A percentile compares a stretch with the other conserved stretches of the same genome.
Evolutionary conservation across 768 basidiomycete genomes (phyloP).

Genomic region (Rhizopogon roseolus): DNA sequence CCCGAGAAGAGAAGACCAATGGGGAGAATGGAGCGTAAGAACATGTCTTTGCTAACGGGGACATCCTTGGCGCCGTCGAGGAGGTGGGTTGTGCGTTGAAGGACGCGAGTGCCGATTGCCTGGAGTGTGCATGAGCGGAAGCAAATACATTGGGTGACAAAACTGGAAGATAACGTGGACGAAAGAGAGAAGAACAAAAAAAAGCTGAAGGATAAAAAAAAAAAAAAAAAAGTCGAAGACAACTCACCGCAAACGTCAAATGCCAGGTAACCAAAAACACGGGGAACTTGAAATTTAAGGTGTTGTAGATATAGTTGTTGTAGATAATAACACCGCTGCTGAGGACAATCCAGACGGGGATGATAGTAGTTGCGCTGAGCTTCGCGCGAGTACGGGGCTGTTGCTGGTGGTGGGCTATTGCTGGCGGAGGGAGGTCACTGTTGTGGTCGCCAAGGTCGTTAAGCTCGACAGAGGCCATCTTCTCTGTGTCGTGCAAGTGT

Average conservation of each 20-base stretch:
- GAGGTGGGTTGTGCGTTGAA: conserved; percentile 76
- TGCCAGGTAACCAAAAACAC: conserved; percentile 94
- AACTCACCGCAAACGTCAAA: conserved; percentile 57
- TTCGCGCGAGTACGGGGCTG: conserved; percentile 40
- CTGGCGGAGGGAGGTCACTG: conserved; percentile 1
- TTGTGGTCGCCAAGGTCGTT: conserved; percentile 4
- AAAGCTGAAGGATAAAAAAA: background rate
- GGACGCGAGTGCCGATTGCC: conserved; percentile 81
- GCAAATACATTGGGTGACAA: too few species aligned
- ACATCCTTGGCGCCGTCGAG: conserved; percentile 78
- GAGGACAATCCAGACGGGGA: conserved; percentile 91
- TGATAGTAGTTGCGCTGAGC: conserved; percentile 64
- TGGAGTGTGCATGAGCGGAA: conserved; percentile 16
- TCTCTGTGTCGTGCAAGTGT: background rate
- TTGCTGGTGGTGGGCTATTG: conserved; percentile 56
- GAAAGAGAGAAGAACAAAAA: background rate
- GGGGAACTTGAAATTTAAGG: conserved; percentile 80
- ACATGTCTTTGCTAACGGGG: conserved; percentile 74
- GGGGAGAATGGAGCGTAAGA: conserved; percentile 82
- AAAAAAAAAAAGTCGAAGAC: too few species aligned
- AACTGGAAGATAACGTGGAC: too few species aligned
- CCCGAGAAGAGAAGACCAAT: conserved; percentile 93
- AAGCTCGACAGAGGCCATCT: background rate
- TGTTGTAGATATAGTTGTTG: conserved; percentile 89
- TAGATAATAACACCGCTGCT: conserved; percentile 91